phyloP scores from a whole-genome alignment of 441 rosid genomes.

The Lepidium campestre region DNA sequence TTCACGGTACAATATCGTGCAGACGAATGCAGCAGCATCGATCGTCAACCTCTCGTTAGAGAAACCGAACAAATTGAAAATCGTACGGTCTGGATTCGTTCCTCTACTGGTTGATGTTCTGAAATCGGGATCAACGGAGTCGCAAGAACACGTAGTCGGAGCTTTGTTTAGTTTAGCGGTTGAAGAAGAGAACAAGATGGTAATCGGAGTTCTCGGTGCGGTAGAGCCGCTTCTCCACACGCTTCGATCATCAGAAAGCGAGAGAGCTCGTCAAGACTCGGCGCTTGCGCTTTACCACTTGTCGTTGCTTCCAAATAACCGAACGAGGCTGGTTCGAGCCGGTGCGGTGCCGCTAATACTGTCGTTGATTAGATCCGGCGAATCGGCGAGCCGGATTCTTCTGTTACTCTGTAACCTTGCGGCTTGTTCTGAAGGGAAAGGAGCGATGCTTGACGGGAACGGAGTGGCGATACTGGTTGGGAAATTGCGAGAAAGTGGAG shows the following conservation, averaged over 20 bases:
- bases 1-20: constrained; percentile 44
- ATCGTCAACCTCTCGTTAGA: constrained; percentile 56
- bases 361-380: constrained; percentile 37
- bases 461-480: constrained; percentile 44
- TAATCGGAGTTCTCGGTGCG: constrained; percentile 58
- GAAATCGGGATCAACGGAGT: constrained; percentile 47
- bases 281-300: constrained; percentile 55
- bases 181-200: constrained; percentile 58
- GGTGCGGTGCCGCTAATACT: constrained; percentile 46
- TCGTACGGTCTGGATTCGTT: constrained; percentile 58
- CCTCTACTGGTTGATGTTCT: constrained; percentile 42
- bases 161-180: constrained; percentile 54
- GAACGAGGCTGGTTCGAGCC: constrained; percentile 39
- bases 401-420: constrained; percentile 47
- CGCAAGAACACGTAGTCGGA: constrained; percentile 59
- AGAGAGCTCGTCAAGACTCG: constrained; percentile 45
- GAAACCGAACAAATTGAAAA: constrained; percentile 44
- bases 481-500: constrained; percentile 35
- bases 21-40: constrained; percentile 53
- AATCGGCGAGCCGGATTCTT: constrained; percentile 33
- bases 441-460: constrained; percentile 52
- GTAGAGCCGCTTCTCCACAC: constrained; percentile 54
- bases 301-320: constrained; percentile 42
- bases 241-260: constrained; percentile 36
- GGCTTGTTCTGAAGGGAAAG: constrained; percentile 39